A percentile compares a stretch with the other conserved stretches of the same genome.
Evolutionary conservation across 495 filamentous ascomycete genomes (phyloP).

Genomic region (Penicillium desertorum): DNA sequence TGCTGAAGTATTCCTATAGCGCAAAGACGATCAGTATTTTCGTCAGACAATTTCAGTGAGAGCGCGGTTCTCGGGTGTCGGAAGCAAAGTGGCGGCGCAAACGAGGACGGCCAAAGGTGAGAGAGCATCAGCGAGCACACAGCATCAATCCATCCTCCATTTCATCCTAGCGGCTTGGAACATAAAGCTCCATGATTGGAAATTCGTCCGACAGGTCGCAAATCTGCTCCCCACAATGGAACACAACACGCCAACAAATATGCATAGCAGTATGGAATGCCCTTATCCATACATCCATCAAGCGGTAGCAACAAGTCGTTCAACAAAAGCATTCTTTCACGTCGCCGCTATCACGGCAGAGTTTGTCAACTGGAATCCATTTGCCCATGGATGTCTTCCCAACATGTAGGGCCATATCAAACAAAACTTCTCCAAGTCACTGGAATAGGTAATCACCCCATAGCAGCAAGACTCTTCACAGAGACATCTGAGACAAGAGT

Average conservation of each 20-base stretch:
- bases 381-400: constrained; percentile 8
- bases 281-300: constrained; percentile 13
- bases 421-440: constrained; percentile 11
- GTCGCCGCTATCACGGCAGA: constrained; percentile 10
- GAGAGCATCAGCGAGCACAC: constrained; percentile 71
- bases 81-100: constrained; percentile 30
- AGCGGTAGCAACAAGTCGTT: constrained; percentile 15
- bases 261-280: background rate
- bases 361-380: constrained; percentile 11
- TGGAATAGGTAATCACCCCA: constrained; percentile 28
- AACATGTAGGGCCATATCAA: constrained; percentile 1
- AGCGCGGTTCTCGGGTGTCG: constrained; percentile 25
- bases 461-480: constrained; percentile 15
- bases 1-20: constrained; percentile 91
- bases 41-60: constrained; percentile 25
- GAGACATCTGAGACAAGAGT: constrained; percentile 5
- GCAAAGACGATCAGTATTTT: constrained; percentile 44
- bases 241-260: constrained; percentile 13
- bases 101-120: constrained; percentile 28
- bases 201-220: background rate
- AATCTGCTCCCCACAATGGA: background rate
- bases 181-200: background rate
- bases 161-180: constrained; percentile 3
- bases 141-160: constrained; percentile 43
- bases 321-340: constrained; percentile 6